These are phyloP conservation scores for Tulasnella sp. DNA, from an alignment of 768 basidiomycete genomes.

Conservation along the genomic window DNA sequence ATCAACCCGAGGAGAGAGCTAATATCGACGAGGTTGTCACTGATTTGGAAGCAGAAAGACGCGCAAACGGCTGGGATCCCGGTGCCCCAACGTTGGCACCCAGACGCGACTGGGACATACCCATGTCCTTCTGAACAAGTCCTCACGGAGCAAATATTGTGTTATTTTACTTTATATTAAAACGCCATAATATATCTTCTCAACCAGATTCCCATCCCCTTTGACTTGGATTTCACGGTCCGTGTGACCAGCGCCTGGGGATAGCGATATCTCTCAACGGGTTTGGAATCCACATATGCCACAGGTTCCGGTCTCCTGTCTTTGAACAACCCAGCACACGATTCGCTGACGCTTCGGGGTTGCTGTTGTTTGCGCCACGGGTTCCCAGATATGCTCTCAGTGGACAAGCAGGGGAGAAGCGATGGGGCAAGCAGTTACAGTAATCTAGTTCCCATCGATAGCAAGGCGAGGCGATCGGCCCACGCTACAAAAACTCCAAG, in stretches of 20 bases:
- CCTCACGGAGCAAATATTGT: too few relatives aligned
- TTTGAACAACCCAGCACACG: too few relatives aligned
- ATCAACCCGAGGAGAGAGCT: neutral
- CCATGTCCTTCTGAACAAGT: neutral
- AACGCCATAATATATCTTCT: neutral
- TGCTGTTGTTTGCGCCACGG: too few relatives aligned
- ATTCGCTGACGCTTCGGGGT: too few relatives aligned
- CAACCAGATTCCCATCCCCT: too few relatives aligned
- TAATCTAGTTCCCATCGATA: neutral
- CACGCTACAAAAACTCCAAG: slow-evolving; percentile 65
- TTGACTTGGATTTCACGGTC: too few relatives aligned
- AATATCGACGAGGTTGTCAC: neutral
- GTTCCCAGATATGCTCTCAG: too few relatives aligned
- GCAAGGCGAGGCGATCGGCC: neutral
- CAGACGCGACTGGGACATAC: neutral
- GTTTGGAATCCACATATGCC: too few relatives aligned
- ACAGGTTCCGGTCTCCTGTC: too few relatives aligned
- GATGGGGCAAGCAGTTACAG: neutral
- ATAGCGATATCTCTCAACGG: too few relatives aligned
- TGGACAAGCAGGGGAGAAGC: neutral
- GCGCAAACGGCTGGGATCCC: neutral
- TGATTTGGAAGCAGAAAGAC: neutral
- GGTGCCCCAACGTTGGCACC: neutral
- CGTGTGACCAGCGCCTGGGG: too few relatives aligned
- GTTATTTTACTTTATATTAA: too few relatives aligned